Base-by-base conservation (phyloP, 352 stramenopile genomes). In the Phytophthora melonis region DNA sequence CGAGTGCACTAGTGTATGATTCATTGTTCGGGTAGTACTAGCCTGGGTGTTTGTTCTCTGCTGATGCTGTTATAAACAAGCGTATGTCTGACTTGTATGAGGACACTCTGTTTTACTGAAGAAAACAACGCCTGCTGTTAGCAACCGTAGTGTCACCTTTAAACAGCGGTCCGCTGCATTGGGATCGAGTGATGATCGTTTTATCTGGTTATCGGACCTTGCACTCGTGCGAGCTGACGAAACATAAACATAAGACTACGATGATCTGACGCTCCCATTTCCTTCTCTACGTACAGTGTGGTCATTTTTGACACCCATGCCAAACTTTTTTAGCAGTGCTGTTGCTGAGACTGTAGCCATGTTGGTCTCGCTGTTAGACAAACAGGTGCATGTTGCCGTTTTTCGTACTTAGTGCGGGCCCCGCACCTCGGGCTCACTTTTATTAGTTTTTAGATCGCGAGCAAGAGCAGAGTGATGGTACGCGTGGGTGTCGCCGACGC, bases 1-100 rank as follows among this genome's bases (percentile, higher is more conserved):
- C 68, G 58, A 13, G 36, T 43, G 11, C 36, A 43, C 16, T 18
- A 18, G 36, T 18, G 36, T 18, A 43, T 14, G 0, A 43, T 43
- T 18, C 36, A 16, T 6, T 58, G 8, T 58, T 32, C 9, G 2
- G 30, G n/a, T 73, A 13, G 52, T 23, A 18, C 8, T 55, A 49
- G 23, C 23, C 25, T n/a, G 34, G 52, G 57, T 58, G 14, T 55
- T 58, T 63, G 76, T 14, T 63, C 58, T 86, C 77, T 92, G 58
- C 53, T 88, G 86, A 93, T 94, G 86, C 45, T 70, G 5, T 74
- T 80, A 75, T 68, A 83, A 93, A 93, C 86, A 95, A 95, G 88
- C 88, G 86, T 95, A 95, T 95, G 88, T 93, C 88, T 90, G 87
- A 92, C 78, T 74, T 81, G 63, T 74, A 83, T 94, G 87, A 92